These are phyloP conservation scores for Didymella arachidicola DNA, from an alignment of 2,329 filamentous ascomycete species.

Conservation along the genomic window DNA sequence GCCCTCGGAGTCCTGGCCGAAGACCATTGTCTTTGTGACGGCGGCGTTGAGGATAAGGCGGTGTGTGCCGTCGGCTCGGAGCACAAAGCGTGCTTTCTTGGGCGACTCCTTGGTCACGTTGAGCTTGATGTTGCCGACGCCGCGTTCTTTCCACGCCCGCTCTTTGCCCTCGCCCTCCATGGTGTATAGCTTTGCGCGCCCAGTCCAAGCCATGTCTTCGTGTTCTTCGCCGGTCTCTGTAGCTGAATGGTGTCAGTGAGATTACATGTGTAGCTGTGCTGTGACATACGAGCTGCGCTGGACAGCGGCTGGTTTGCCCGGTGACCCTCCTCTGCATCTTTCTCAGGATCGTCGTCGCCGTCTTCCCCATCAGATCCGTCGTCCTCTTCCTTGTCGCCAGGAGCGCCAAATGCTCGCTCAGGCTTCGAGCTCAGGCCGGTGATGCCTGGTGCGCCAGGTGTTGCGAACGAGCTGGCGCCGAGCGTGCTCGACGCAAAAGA, in stretches of 20 bases:
- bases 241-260: conserved; percentile 49
- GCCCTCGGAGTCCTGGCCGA: conserved; percentile 71
- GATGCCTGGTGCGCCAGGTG: conserved; percentile 59
- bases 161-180: conserved; percentile 65
- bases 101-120: conserved; percentile 60
- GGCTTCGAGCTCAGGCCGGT: conserved; percentile 65
- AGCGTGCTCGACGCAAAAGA: conserved; percentile 41
- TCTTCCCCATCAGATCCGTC: conserved; percentile 64
- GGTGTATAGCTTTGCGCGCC: conserved; percentile 84
- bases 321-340: conserved; percentile 45
- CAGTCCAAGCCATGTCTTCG: conserved; percentile 76
- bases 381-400: conserved; percentile 59
- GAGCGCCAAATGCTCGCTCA: conserved; percentile 78
- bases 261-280: neutral
- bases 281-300: conserved; percentile 14
- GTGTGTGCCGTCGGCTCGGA: conserved; percentile 89
- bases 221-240: conserved; percentile 88
- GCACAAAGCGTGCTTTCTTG: conserved; percentile 75
- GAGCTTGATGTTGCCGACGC: conserved; percentile 82
- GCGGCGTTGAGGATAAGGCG: conserved; percentile 86
- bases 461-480: conserved; percentile 72
- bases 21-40: conserved; percentile 78
- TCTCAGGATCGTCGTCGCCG: conserved; percentile 46
- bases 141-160: conserved; percentile 87
- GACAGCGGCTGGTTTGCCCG: conserved; percentile 18